Base-by-base conservation (phyloP, 1,284 basidiomycete genomes). In the Ustilago loliicola region DNA sequence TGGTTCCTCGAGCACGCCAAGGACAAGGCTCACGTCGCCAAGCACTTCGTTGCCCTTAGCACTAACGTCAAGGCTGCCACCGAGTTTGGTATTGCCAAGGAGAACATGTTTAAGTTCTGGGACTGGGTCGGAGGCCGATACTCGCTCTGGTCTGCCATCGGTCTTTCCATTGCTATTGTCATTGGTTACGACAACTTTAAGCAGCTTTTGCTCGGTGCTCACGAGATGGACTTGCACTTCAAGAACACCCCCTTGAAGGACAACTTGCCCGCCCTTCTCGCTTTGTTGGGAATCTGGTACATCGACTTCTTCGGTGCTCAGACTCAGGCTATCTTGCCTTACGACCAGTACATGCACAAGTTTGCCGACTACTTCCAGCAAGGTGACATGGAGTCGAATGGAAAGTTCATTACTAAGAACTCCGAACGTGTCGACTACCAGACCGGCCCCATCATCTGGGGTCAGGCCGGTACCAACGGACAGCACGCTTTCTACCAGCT, bases 291-390 rank as follows among this genome's bases (percentile, higher is more conserved):
- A 15, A 90, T 98, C 86, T 99, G 96, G 96, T 98, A 98, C 90
- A 97, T 97, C 87, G 93, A 98, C 89, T 98, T 98, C 87, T 97
- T 95, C 87, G 94, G 93, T 76, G 89, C 96, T 47, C 95, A 98
- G 89, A 98, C 96, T 1, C 94, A 98, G 83, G 94, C 93, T 8
- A 90, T 99, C 54, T 90, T 99, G 36, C 96, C 96, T 4, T 99
- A 99, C 86, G 97, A 99, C 88, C 96, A 99, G 87, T 99, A 99
- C 88, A 89, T 99, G 82, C 94, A 97, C 91, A 97, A 97, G 88
- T 99, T 99, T 86, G 96, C 96, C 64, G 96, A 98, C 88, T 99
- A 99, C 90, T 99, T 99, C 93, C 96, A 99, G 88, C 96, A 99
- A 89, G 96, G 96, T 53, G 96, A 99, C 88, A 99, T 99, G 96